Evolutionary conservation across 208 protist species (phyloP), one percentile per base, ranked within the genome.

Genomic region (Vickermania spadyakhi): DNA sequence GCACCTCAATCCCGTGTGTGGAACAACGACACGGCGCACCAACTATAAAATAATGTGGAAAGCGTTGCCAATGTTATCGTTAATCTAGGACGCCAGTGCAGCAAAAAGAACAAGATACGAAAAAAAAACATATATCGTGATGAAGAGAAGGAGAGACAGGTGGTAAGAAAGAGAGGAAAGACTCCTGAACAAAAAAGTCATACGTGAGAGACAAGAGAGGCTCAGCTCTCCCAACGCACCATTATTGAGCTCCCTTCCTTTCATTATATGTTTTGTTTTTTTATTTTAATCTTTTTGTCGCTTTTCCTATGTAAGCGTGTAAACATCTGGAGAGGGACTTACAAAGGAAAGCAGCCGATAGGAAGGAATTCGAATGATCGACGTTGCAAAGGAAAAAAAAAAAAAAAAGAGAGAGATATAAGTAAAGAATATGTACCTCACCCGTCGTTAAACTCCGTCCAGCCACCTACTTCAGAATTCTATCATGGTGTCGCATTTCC

Each of bases 311-410:
- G 13, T 18, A 49, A 49, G 18, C 13, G 18, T 18, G 41, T 27
- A 3, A 13, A 58, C 42, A 57, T 27, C n/a, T 3, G 4, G 31
- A 52, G 61, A 31, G n/a, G 18, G 56, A 62, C 7, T 54, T 21
- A 52, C 30, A 61, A 13, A 30, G 31, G 30, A 52, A 14, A 14
- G 28, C 30, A 26, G 1, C 1, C 13, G 14, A 58, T 3, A 60
- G 2, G 56, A 60, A 7, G 21, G 1, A 49, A 62, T 1, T 31
- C 7, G 41, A 11, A 53, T 36, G 61, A 21, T 25, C 25, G 26
- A 50, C 25, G 28, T 23, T 42, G 21, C 61, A 49, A 45, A 68
- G 50, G 58, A 73, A 60, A 58, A 31, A 56, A 14, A 41, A 56
- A 36, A 56, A 56, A 60, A 60, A 61, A 62, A 29, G 18, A 66